A percentile compares a stretch with the other conserved stretches of the same genome.
Evolutionary conservation across 2,329 filamentous ascomycete species (phyloP).

Genomic region (Fusarium sp.): DNA sequence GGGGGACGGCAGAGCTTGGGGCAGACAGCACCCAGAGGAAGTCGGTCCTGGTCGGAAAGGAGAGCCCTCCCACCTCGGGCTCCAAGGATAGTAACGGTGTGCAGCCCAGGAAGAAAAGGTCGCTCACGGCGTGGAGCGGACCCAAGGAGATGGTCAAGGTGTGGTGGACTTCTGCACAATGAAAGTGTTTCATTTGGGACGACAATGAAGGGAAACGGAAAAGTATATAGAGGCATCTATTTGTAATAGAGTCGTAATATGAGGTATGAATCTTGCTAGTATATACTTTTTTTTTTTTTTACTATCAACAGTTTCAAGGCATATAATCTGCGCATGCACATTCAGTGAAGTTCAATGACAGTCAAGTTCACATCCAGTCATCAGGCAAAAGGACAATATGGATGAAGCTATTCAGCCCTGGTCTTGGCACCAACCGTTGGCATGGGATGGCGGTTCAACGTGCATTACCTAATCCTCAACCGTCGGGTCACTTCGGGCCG

Average conservation of each 20-base stretch:
- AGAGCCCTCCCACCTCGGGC: constrained; percentile 8
- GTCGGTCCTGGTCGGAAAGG: constrained; percentile 36
- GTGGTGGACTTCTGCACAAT: constrained; percentile 37
- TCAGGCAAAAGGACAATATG: not conserved
- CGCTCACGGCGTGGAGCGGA: constrained; percentile 31
- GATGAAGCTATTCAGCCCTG: not conserved
- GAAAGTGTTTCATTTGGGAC: not conserved
- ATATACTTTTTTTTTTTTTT: not conserved
- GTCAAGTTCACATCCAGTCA: not conserved
- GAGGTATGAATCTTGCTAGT: constrained; percentile 11
- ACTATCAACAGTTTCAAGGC: not conserved
- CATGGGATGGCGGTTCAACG: not conserved
- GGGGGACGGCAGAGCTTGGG: constrained; percentile 34
- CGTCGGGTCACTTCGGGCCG: constrained; percentile 2
- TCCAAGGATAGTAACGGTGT: not conserved
- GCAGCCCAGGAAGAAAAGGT: constrained; percentile 31
- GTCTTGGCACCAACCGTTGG: not conserved
- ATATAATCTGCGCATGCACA: not conserved
- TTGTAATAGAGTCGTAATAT: constrained; percentile 24
- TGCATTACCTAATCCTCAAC: not conserved
- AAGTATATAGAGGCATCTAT: constrained; percentile 20
- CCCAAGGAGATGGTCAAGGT: constrained; percentile 43
- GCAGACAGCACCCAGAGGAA: constrained; percentile 30
- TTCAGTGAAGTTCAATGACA: not conserved
- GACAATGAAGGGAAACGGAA: constrained; percentile 10